Percentiles rank a stretch among this genome's conserved stretches.
Evolutionary conservation across 192 early-diverging fungal genomes (phyloP).

Genomic region (Chytriomyces sp.): DNA sequence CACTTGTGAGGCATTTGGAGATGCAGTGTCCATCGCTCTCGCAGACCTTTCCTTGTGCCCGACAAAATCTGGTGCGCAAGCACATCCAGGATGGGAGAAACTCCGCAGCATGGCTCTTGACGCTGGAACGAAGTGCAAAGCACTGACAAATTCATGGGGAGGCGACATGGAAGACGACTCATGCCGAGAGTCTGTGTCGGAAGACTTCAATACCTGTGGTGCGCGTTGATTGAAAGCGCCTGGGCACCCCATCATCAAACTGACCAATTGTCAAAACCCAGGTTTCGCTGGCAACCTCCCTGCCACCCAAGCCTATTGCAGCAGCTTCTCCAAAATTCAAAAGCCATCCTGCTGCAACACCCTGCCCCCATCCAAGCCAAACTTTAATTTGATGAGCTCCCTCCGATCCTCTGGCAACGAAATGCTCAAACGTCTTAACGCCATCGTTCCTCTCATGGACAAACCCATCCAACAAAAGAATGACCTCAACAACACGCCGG

Average conservation of each 20-base stretch:
- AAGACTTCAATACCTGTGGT: neutral
- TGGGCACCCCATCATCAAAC: neutral
- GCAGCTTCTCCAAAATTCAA: neutral
- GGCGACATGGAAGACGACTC: neutral
- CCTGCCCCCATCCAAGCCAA: neutral
- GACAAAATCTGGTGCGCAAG: neutral
- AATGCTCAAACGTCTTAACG: neutral
- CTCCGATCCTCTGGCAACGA: neutral
- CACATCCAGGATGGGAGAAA: neutral
- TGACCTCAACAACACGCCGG: too few species aligned
- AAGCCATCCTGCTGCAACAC: neutral
- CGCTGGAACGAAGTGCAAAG: neutral
- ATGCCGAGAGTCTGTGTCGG: neutral
- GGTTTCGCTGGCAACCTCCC: neutral
- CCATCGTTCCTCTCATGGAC: neutral
- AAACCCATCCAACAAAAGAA: too few species aligned
- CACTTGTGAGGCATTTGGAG: neutral
- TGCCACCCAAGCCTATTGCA: neutral
- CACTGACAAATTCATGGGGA: neutral
- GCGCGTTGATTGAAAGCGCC: neutral
- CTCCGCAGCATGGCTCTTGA: neutral
- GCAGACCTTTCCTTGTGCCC: neutral
- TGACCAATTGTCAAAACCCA: neutral
- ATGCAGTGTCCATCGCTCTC: neutral
- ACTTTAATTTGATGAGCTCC: neutral